Conservation (phyloP, 257 asterid species). For the Capsicum baccatum region DNA sequence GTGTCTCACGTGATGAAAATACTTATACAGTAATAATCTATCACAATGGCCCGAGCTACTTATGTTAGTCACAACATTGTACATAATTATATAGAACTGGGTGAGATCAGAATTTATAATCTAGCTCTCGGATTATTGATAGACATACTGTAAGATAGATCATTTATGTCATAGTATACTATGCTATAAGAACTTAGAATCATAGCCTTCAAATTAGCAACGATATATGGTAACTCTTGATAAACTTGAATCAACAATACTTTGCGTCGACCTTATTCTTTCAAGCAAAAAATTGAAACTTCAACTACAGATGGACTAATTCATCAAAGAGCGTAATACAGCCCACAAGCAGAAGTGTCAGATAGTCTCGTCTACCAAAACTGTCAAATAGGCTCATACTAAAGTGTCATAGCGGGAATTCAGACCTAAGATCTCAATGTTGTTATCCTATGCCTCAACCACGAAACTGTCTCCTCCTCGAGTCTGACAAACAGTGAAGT, state of each 20-base stretch:
- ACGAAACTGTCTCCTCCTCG: neutral
- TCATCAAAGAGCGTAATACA: neutral
- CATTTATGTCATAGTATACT: neutral
- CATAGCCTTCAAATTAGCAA: neutral
- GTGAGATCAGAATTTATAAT: neutral
- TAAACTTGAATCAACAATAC: slow-evolving; percentile 7
- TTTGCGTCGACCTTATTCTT: neutral
- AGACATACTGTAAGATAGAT: neutral
- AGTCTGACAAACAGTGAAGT: neutral
- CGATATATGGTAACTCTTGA: neutral
- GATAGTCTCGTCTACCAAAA: neutral
- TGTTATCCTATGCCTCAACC: slow-evolving; percentile 4
- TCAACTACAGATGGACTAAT: neutral
- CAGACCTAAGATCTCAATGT: neutral
- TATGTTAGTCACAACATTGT: neutral
- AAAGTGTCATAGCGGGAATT: neutral
- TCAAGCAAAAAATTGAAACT: neutral
- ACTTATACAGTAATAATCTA: neutral
- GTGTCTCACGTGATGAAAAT: neutral
- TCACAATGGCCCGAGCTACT: neutral
- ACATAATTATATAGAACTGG: neutral
- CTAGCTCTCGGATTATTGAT: neutral
- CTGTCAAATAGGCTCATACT: neutral
- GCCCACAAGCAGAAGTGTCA: neutral
- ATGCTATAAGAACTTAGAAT: neutral